Evolutionary conservation across 1,284 basidiomycete genomes (phyloP).

Genomic region (Ceratobasidium sp.): DNA sequence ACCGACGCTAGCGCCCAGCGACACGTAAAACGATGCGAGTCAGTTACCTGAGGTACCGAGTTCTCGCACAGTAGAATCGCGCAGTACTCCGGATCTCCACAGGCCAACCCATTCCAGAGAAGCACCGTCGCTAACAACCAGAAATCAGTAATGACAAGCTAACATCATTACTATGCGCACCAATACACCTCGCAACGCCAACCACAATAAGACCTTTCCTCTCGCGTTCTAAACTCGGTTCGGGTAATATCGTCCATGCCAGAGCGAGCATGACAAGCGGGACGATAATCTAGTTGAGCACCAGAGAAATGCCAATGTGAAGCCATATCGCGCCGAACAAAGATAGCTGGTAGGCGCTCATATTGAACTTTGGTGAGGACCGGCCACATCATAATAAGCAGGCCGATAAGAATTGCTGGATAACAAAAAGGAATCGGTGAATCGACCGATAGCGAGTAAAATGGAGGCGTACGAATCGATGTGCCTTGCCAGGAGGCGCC

Average conservation of each 20-base stretch:
- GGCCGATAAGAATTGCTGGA: conserved; percentile 79
- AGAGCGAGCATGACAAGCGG: conserved; percentile 86
- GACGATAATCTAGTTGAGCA: conserved; percentile 87
- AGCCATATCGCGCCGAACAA: conserved; percentile 71
- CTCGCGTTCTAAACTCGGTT: conserved; percentile 66
- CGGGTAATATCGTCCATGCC: conserved; percentile 89
- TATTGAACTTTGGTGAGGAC: conserved; percentile 81
- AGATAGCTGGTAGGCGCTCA: conserved; percentile 74
- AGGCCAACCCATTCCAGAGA: conserved; percentile 86
- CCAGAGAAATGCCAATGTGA: conserved; percentile 77
- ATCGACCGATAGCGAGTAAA: neutral
- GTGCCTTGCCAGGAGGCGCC: conserved; percentile 55
- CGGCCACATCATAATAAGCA: conserved; percentile 90
- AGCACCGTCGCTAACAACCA: conserved; percentile 79
- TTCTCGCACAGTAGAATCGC: conserved; percentile 73
- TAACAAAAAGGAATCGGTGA: conserved; percentile 10
- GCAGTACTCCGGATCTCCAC: conserved; percentile 82
- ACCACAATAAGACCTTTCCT: conserved; percentile 69
- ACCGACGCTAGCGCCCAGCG: conserved; percentile 57
- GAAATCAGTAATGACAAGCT: neutral
- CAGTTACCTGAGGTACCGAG: conserved; percentile 56
- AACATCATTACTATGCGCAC: too few relatives aligned
- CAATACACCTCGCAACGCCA: conserved; percentile 66
- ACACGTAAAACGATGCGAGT: conserved; percentile 12
- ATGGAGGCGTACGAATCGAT: conserved; percentile 55